These are phyloP conservation scores for Fusarium bactridioides DNA, from an alignment of 2,329 filamentous ascomycete species.

Conservation along the genomic window DNA sequence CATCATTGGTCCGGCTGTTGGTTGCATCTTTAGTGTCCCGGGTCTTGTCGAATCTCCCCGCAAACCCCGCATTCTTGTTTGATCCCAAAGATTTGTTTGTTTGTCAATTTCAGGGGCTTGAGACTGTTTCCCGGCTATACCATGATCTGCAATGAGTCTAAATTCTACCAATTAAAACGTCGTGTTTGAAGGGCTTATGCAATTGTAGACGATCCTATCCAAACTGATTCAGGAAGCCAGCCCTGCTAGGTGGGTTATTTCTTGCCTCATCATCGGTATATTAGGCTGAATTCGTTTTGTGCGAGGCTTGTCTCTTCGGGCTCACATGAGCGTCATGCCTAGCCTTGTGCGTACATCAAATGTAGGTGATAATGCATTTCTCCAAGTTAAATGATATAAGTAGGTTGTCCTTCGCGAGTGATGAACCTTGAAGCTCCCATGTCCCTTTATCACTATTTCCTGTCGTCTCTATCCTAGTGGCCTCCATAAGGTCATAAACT, in stretches of 20 bases:
- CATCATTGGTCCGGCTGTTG: background rate
- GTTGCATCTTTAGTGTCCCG: too few species aligned
- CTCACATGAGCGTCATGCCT: too few species aligned
- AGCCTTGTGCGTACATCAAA: too few species aligned
- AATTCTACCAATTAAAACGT: background rate
- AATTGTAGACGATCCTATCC: background rate
- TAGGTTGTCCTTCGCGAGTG: too few species aligned
- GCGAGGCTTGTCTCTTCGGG: too few species aligned
- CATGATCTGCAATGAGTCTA: background rate
- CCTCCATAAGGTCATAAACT: too few species aligned
- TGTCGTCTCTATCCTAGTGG: too few species aligned
- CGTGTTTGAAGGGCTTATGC: rapidly evolving
- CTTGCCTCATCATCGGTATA: too few species aligned
- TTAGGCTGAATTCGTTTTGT: too few species aligned
- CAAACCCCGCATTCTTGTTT: background rate
- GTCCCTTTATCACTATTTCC: too few species aligned
- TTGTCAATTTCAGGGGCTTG: rapidly evolving
- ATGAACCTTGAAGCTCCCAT: rapidly evolving
- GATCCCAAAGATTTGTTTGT: background rate
- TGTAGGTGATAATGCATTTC: too few species aligned
- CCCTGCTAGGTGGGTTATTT: background rate
- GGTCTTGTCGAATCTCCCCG: background rate
- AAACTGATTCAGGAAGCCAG: background rate
- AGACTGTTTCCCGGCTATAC: background rate
- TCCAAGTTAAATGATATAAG: too few species aligned